Evolutionary conservation across 1,284 basidiomycete genomes (phyloP), one percentile per base, ranked within the genome.

Genomic region (Meripilus lineatus): DNA sequence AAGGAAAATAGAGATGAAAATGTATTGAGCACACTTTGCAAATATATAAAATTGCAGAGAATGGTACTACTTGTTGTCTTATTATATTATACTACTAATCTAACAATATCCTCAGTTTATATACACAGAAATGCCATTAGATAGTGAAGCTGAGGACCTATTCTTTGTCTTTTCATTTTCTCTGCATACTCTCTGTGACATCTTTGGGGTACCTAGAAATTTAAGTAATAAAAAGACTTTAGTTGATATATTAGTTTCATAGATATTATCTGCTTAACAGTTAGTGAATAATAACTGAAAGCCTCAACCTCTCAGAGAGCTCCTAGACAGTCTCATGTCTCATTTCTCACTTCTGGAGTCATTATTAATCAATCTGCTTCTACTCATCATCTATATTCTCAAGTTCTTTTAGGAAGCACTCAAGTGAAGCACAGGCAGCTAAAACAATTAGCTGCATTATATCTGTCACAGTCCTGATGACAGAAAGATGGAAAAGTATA

Each of bases 201-300:
- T 56, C 13, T 58, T 65, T 42, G 57, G 58, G 20, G 55, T 64
- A 3, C 59, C 59, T 7, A 35, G 42, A 1, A 52, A 62, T n/a
- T 43, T 61, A 13, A 53, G 52, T 26, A 48, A 53, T n/a, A 39
- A 42, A n/a, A 40, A 44, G n/a, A 36, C 41, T 2, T 51, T 81
- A 15, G 52, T 77, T n/a, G 68, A 64, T 5, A 69, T 68, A 0
- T 62, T 81, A 5, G 50, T 77, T 18, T 71, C 74, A 15, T 79
- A 73, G 70, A 57, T 55, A 14, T 56, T 79, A 32, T 50, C 57
- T 50, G 48, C 50, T 6, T 45, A 45, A 20, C 55, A 63, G 32
- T 59, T 57, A 30, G 44, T 48, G 18, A 34, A 46, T 1, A 36
- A 50, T 11, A 42, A 46, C 20, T 58, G 56, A 53, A 51, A 51